Percentiles rank a stretch among this genome's conserved stretches.
These are phyloP conservation scores for Phytophthora capsici DNA, from an alignment of 352 stramenopile species.

Conservation along the genomic window DNA sequence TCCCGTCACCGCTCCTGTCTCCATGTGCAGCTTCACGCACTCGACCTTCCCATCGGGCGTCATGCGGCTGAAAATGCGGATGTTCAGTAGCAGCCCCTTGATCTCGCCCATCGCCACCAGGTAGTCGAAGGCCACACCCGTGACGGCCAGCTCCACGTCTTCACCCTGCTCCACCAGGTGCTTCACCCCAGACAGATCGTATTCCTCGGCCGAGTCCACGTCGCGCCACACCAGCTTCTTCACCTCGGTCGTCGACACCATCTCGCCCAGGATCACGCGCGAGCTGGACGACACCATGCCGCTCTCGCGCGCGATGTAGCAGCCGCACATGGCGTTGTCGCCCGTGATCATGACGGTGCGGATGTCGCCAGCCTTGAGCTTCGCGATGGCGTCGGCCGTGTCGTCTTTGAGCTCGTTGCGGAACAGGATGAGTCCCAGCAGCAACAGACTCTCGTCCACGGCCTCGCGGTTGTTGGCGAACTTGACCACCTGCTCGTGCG, in stretches of 20 bases:
- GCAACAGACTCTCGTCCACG: constrained; percentile 72
- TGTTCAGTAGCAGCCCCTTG: constrained; percentile 59
- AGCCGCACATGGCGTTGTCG: constrained; percentile 68
- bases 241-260: constrained; percentile 32
- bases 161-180: constrained; percentile 29
- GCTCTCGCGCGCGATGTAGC: constrained; percentile 54
- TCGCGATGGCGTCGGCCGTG: constrained; percentile 59
- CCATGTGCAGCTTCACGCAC: constrained; percentile 78
- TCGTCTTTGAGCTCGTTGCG: constrained; percentile 84
- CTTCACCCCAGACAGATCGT: constrained; percentile 41
- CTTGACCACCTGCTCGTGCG: constrained; percentile 35
- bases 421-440: constrained; percentile 85
- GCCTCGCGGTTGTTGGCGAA: constrained; percentile 55
- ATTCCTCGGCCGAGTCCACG: constrained; percentile 48
- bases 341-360: constrained; percentile 84
- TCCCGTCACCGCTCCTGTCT: constrained; percentile 69
- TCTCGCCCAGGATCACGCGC: constrained; percentile 50
- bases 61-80: constrained; percentile 86
- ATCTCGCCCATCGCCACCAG: constrained; percentile 69
- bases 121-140: constrained; percentile 75
- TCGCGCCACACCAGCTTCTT: constrained; percentile 56
- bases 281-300: constrained; percentile 44
- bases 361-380: constrained; percentile 72
- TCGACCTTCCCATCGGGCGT: constrained; percentile 73
- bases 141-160: constrained; percentile 70